Evolutionary conservation across 331 rosid species (phyloP).

Genomic region (Quercus phellos): DNA sequence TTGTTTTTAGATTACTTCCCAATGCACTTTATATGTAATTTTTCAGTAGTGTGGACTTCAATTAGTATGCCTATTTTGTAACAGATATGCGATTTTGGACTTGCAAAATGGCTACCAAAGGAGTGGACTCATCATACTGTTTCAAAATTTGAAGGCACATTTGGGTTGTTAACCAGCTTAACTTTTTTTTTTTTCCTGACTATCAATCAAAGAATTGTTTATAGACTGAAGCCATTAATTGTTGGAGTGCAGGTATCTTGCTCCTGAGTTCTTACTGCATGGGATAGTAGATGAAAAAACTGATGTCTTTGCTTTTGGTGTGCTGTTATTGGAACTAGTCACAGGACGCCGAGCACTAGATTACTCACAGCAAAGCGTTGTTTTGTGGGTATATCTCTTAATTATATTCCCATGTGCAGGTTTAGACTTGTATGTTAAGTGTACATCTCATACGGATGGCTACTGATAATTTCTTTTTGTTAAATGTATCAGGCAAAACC

Average conservation of each 20-base stretch:
- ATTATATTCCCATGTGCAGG: neutral
- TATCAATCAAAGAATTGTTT: neutral
- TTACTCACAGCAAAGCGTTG: constrained; percentile 92
- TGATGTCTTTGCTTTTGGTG: constrained; percentile 90
- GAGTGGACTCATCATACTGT: constrained; percentile 86
- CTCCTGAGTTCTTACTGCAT: constrained; percentile 87
- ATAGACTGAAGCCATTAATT: neutral
- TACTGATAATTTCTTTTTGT: neutral
- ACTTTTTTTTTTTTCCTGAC: neutral
- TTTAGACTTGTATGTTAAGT: neutral
- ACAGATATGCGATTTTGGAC: constrained; percentile 95
- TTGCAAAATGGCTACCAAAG: constrained; percentile 96
- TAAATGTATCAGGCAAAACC: constrained; percentile 67
- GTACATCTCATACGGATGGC: neutral
- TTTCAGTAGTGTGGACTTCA: constrained; percentile 1
- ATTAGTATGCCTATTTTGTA: neutral
- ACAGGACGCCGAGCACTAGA: constrained; percentile 96
- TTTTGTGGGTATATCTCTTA: constrained; percentile 68
- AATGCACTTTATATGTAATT: neutral
- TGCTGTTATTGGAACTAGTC: constrained; percentile 74
- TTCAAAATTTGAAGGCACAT: constrained; percentile 91
- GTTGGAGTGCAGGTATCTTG: constrained; percentile 59
- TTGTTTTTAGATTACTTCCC: neutral
- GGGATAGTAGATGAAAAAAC: constrained; percentile 97
- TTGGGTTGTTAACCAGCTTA: constrained; percentile 58